Evolutionary conservation across 1,284 basidiomycete genomes (phyloP).

Genomic region (Agaricales sp.): DNA sequence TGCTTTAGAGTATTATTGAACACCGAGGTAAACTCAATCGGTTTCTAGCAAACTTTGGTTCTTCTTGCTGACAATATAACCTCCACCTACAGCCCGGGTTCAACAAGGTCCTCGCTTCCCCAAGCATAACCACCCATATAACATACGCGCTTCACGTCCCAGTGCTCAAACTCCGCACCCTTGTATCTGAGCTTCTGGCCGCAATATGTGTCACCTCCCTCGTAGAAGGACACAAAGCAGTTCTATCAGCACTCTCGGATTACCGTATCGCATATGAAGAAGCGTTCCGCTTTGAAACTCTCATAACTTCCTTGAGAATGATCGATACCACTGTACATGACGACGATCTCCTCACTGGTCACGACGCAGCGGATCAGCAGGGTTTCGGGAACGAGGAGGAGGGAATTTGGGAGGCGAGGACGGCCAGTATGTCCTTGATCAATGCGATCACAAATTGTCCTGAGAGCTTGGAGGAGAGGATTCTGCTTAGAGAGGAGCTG

Average conservation of each 20-base stretch:
- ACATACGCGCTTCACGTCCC: slow-evolving; percentile 60
- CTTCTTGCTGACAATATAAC: slow-evolving; percentile 6
- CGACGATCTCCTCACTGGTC: slow-evolving; percentile 28
- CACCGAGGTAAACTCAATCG: slow-evolving; percentile 52
- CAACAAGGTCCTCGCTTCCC: slow-evolving; percentile 52
- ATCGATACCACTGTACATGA: not conserved
- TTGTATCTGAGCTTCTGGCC: slow-evolving; percentile 73
- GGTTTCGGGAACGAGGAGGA: slow-evolving; percentile 43
- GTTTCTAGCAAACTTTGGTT: slow-evolving; percentile 1
- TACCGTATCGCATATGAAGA: slow-evolving; percentile 67
- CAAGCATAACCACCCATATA: slow-evolving; percentile 65
- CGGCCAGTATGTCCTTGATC: slow-evolving; percentile 66
- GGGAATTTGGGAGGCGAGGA: slow-evolving; percentile 75
- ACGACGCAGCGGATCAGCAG: slow-evolving; percentile 22
- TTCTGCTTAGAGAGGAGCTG: slow-evolving; percentile 74
- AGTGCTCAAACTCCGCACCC: slow-evolving; percentile 61
- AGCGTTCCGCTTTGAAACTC: slow-evolving; percentile 69
- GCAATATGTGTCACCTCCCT: slow-evolving; percentile 73
- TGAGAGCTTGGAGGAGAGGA: slow-evolving; percentile 68
- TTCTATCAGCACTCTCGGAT: slow-evolving; percentile 74
- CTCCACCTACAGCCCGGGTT: slow-evolving; percentile 52
- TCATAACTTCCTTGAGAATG: slow-evolving; percentile 52
- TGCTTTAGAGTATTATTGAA: slow-evolving; percentile 80
- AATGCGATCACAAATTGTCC: slow-evolving; percentile 77
- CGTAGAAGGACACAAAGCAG: slow-evolving; percentile 61